A percentile compares a stretch with the other conserved stretches of the same genome.
Evolutionary conservation across 106 monocot genomes (phyloP).

Genomic region (Gastrodia elata): DNA sequence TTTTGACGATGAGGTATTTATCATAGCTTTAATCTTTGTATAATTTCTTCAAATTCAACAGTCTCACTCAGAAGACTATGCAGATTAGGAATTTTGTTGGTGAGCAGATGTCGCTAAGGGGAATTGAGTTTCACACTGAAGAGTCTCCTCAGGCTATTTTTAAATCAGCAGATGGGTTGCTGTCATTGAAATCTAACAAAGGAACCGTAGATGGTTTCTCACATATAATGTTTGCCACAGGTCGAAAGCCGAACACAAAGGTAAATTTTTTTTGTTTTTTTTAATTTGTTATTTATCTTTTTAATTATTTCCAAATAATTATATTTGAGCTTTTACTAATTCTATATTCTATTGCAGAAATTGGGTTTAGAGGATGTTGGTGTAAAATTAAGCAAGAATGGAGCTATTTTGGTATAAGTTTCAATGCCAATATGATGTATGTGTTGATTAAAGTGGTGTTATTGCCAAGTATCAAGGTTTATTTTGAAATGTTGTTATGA

Average conservation of each 20-base stretch:
- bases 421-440: not conserved
- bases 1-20: conserved; percentile 90
- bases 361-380: conserved; percentile 87
- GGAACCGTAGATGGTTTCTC: conserved; percentile 85
- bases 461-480: conserved; percentile 1
- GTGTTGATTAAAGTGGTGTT: not conserved
- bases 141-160: conserved; percentile 68
- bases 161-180: conserved; percentile 64
- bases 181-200: conserved; percentile 82
- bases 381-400: conserved; percentile 72
- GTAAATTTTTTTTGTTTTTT: conserved; percentile 18
- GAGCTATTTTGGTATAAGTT: conserved; percentile 69
- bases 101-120: conserved; percentile 93
- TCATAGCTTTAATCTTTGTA: not conserved
- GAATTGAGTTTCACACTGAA: conserved; percentile 86
- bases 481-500: conserved; percentile 4
- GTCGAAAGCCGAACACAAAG: conserved; percentile 92
- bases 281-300: not conserved
- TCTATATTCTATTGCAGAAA: conserved; percentile 37
- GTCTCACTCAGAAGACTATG: conserved; percentile 10
- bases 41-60: conserved; percentile 5
- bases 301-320: not conserved
- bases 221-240: conserved; percentile 98
- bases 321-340: not conserved
- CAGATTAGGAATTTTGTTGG: conserved; percentile 91